These are phyloP conservation scores for Suillus subalutaceus DNA, from an alignment of 768 basidiomycete species.

Conservation along the genomic window DNA sequence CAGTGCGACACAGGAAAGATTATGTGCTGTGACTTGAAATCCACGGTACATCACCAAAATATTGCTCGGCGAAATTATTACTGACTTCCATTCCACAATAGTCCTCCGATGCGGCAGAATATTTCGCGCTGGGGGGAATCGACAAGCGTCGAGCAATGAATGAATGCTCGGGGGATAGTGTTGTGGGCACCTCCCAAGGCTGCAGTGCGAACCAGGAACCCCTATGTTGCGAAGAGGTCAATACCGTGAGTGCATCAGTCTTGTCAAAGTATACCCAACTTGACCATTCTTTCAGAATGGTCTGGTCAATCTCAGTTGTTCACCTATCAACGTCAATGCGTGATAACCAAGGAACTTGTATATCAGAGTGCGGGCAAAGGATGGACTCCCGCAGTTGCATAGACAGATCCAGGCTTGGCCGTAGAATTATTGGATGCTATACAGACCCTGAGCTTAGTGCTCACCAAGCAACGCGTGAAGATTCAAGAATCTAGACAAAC, in stretches of 20 bases:
- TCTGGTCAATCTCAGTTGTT: slow-evolving; percentile 21
- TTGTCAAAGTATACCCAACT: neutral
- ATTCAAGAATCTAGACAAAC: neutral
- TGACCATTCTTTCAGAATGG: slow-evolving; percentile 16
- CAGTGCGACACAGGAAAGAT: slow-evolving; percentile 17
- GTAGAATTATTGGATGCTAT: neutral
- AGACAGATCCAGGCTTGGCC: neutral
- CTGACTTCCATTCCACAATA: neutral
- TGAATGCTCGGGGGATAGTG: slow-evolving; percentile 9
- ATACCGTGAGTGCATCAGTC: slow-evolving; percentile 32
- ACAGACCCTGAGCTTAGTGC: neutral
- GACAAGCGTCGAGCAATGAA: slow-evolving; percentile 8
- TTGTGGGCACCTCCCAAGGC: slow-evolving; percentile 15
- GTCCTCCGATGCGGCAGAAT: neutral
- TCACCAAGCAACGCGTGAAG: neutral
- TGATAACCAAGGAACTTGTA: slow-evolving; percentile 2
- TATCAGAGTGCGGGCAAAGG: neutral
- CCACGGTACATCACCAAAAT: slow-evolving; percentile 7
- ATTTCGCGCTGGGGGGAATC: slow-evolving; percentile 13
- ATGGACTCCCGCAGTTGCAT: neutral
- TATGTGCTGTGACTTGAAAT: slow-evolving; percentile 15
- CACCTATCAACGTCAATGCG: slow-evolving; percentile 21
- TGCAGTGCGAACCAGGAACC: slow-evolving; percentile 30
- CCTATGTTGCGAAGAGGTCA: slow-evolving; percentile 42
- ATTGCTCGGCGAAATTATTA: neutral